phyloP scores from a whole-genome alignment of 495 filamentous ascomycete species.

The Collariella sp. region DNA sequence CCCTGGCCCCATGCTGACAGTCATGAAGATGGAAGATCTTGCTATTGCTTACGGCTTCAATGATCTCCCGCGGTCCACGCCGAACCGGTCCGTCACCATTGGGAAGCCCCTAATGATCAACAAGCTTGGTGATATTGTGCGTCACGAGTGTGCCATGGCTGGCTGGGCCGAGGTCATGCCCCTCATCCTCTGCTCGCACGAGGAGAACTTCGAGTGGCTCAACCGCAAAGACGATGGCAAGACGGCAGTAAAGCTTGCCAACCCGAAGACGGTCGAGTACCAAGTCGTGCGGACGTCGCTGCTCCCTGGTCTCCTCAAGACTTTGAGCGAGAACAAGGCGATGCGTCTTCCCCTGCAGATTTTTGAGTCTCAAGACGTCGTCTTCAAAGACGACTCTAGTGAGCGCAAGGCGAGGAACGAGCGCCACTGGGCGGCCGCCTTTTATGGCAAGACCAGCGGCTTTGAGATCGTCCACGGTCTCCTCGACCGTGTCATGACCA shows the following conservation, averaged over 20 bases:
- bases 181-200: conserved; percentile 92
- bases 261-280: conserved; percentile 94
- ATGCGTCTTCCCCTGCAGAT: conserved; percentile 85
- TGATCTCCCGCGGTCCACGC: conserved; percentile 73
- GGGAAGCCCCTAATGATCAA: conserved; percentile 85
- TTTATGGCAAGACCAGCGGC: conserved; percentile 87
- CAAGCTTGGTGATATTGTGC: conserved; percentile 87
- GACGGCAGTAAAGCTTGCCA: conserved; percentile 79
- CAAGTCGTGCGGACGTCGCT: conserved; percentile 90
- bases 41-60: conserved; percentile 97
- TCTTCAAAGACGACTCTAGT: conserved; percentile 66
- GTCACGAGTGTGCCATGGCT: conserved; percentile 83
- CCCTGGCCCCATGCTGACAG: neutral
- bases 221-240: conserved; percentile 84
- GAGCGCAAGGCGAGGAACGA: conserved; percentile 89
- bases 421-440: conserved; percentile 89
- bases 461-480: conserved; percentile 96
- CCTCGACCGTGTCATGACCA: conserved; percentile 81
- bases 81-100: conserved; percentile 73
- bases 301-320: conserved; percentile 88
- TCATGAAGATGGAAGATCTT: conserved; percentile 75
- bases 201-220: conserved; percentile 96
- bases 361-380: conserved; percentile 87
- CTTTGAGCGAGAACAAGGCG: conserved; percentile 86
- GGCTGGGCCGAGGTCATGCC: conserved; percentile 97